phyloP scores from a whole-genome alignment of 345 rosid species.

The Arabis alpina region DNA sequence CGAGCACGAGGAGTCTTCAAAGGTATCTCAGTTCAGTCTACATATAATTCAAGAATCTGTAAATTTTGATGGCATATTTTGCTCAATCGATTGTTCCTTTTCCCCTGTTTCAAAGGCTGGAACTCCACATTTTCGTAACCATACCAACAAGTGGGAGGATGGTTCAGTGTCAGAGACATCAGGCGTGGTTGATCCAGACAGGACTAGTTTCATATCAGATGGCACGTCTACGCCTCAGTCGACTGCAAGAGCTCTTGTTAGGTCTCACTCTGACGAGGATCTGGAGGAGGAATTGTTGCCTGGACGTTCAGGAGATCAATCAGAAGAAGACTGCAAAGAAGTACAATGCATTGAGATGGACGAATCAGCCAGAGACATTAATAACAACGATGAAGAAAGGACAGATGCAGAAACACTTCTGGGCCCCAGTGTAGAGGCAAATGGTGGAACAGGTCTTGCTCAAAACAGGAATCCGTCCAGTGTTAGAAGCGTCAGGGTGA shows the following conservation, averaged over 20 bases:
- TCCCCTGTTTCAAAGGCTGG: constrained; percentile 47
- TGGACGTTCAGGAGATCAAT: constrained; percentile 43
- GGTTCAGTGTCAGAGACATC: constrained; percentile 73
- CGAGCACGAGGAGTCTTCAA: constrained; percentile 58
- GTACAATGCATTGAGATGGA: constrained; percentile 81
- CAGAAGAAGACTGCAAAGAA: constrained; percentile 86
- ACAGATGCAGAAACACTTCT: constrained; percentile 23
- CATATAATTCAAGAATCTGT: constrained; percentile 23
- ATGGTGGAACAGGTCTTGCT: constrained; percentile 42
- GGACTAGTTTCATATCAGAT: constrained; percentile 56
- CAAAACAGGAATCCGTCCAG: constrained; percentile 59
- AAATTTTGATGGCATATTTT: constrained; percentile 1
- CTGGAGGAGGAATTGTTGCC: constrained; percentile 46
- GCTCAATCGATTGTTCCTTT: background rate
- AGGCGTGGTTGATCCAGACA: constrained; percentile 55
- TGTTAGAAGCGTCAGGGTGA: constrained; percentile 53
- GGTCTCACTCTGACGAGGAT: constrained; percentile 47
- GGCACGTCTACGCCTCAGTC: constrained; percentile 51
- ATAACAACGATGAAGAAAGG: constrained; percentile 42
- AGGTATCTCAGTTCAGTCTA: constrained; percentile 45
- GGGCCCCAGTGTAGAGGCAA: constrained; percentile 42
- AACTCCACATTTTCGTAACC: constrained; percentile 43
- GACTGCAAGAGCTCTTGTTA: constrained; percentile 48
- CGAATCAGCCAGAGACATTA: constrained; percentile 53
- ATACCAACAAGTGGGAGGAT: constrained; percentile 67